Conservation (phyloP, 257 asterid genomes). For the Ligustrum vulgare region DNA sequence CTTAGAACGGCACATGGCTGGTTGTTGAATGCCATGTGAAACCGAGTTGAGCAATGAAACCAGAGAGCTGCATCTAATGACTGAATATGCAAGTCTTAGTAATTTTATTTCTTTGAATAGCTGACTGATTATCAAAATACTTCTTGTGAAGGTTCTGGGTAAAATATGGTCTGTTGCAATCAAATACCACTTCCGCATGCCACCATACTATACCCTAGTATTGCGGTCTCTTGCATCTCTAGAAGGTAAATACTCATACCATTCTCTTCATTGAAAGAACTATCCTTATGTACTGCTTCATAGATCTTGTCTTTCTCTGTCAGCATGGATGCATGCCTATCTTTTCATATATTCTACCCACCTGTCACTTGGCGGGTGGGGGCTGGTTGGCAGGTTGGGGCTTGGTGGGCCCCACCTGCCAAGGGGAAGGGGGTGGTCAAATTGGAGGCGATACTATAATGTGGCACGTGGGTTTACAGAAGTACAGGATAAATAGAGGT, state of each 20-base stretch:
- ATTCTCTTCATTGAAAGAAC: slow-evolving; percentile 11
- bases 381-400: too few relatives aligned
- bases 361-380: too few relatives aligned
- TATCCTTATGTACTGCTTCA: not conserved
- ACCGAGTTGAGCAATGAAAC: not conserved
- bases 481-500: not conserved
- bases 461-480: not conserved
- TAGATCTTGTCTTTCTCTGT: not conserved
- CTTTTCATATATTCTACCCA: not conserved
- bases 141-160: slow-evolving; percentile 68
- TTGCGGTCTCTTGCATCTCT: slow-evolving; percentile 94
- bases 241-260: slow-evolving; percentile 60
- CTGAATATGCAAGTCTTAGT: not conserved
- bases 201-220: slow-evolving; percentile 84
- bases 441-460: not conserved
- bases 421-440: not conserved
- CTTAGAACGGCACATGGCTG: not conserved
- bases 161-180: slow-evolving; percentile 91
- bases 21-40: not conserved
- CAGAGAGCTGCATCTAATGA: not conserved
- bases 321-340: not conserved
- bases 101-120: not conserved
- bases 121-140: slow-evolving; percentile 25
- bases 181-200: slow-evolving; percentile 96
- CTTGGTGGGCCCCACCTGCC: too few relatives aligned